A percentile compares a stretch with the other conserved stretches of the same genome.
Evolutionary conservation across 73 alveolate species (phyloP).

Genomic region (Paramecium caudatum): DNA sequence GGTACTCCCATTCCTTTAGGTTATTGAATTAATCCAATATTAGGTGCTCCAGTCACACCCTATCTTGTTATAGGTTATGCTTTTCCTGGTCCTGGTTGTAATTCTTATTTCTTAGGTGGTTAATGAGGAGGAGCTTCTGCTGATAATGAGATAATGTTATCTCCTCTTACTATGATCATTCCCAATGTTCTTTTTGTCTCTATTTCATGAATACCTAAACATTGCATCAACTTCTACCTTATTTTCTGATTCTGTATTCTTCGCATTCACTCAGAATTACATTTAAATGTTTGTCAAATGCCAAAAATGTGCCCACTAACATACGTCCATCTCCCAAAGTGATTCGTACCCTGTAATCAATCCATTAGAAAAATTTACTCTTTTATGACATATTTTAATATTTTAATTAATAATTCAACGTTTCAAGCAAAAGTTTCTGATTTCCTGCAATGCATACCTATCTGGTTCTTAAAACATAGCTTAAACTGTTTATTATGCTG

Average conservation of each 20-base stretch:
- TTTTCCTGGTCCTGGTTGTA: slow-evolving; percentile 81
- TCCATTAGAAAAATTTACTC: slow-evolving; percentile 98
- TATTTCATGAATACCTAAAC: slow-evolving; percentile 76
- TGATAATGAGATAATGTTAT: slow-evolving; percentile 96
- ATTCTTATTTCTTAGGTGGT: slow-evolving; percentile 91
- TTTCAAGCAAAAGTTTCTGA: slow-evolving; percentile 38
- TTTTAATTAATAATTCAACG: slow-evolving; percentile 1
- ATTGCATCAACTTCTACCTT: slow-evolving; percentile 9
- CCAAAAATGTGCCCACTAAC: slow-evolving; percentile 96
- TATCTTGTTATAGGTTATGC: slow-evolving; percentile 76
- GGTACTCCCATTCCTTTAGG: slow-evolving; percentile 69
- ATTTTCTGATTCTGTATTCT: slow-evolving; percentile 93
- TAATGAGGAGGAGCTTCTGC: slow-evolving; percentile 99
- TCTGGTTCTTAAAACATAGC: slow-evolving; percentile 35
- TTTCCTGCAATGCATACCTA: slow-evolving; percentile 51
- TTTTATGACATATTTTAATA: slow-evolving; percentile 70
- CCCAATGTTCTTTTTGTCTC: slow-evolving; percentile 82
- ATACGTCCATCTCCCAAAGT: slow-evolving; percentile 93
- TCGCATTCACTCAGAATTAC: slow-evolving; percentile 98
- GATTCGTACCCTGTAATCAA: slow-evolving; percentile 98
- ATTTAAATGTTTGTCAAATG: slow-evolving; percentile 99
- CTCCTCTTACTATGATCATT: slow-evolving; percentile 89
- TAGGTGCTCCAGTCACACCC: slow-evolving; percentile 54
- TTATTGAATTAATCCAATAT: slow-evolving; percentile 21
- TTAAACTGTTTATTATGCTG: slow-evolving; percentile 15